Evolutionary conservation across 805 yeast genomes (phyloP).

Genomic region (Ogataea kodamae): DNA sequence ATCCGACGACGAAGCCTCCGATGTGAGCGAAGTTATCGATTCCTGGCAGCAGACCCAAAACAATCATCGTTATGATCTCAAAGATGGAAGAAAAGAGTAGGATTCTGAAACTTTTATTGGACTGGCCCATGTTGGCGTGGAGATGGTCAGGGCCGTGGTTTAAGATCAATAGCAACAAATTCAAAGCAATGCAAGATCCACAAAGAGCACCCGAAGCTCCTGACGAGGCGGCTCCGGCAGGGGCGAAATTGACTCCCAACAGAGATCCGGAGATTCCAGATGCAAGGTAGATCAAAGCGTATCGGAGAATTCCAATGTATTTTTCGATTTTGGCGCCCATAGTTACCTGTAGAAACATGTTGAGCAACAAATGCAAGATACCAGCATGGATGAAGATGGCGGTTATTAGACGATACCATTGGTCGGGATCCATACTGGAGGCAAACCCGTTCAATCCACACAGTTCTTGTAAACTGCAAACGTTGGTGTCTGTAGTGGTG

Average conservation of each 20-base stretch:
- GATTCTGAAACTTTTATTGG: conserved; percentile 37
- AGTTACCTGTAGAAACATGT: conserved; percentile 55
- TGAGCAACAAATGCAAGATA: conserved; percentile 62
- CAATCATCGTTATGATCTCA: conserved; percentile 58
- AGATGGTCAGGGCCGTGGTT: conserved; percentile 44
- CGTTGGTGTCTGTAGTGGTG: conserved; percentile 50
- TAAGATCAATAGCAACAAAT: conserved; percentile 51
- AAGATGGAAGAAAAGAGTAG: conserved; percentile 45
- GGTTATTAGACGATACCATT: conserved; percentile 67
- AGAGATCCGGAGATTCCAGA: conserved; percentile 66
- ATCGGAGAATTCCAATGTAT: conserved; percentile 52
- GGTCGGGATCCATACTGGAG: conserved; percentile 42
- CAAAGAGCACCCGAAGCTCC: conserved; percentile 74
- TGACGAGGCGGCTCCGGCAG: conserved; percentile 60
- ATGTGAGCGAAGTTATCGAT: conserved; percentile 72
- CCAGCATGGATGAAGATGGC: conserved; percentile 77
- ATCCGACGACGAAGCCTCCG: conserved; percentile 69
- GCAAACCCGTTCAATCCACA: conserved; percentile 58
- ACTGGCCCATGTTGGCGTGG: conserved; percentile 29
- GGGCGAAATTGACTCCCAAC: conserved; percentile 66
- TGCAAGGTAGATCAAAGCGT: conserved; percentile 50
- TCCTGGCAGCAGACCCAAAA: conserved; percentile 67
- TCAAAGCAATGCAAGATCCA: conserved; percentile 59
- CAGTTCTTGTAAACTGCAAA: conserved; percentile 52
- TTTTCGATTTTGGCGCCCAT: conserved; percentile 60